Evolutionary conservation across 139 green algal genomes (phyloP).

Genomic region (Haematococcus sp.): DNA sequence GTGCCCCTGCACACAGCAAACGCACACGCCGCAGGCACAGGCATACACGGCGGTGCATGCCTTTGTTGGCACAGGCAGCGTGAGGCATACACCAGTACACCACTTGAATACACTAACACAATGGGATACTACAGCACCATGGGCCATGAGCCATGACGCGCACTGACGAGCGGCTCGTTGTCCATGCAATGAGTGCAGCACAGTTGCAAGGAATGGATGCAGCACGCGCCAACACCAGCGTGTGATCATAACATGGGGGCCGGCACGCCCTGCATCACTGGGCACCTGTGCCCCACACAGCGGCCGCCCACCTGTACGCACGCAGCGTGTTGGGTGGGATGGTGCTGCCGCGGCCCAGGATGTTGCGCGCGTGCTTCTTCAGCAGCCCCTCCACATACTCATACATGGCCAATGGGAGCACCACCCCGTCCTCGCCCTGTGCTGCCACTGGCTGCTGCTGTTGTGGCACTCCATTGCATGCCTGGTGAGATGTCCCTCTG

Average conservation of each 20-base stretch:
- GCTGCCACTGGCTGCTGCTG: background rate
- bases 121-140: too few species aligned
- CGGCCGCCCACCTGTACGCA: slow-evolving; percentile 33
- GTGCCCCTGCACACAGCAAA: slow-evolving; percentile 3
- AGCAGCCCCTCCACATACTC: slow-evolving; percentile 32
- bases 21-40: background rate
- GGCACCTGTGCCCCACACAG: too few species aligned
- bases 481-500: too few species aligned
- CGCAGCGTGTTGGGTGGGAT: slow-evolving; percentile 27
- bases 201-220: too few species aligned
- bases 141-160: too few species aligned
- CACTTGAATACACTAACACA: too few species aligned
- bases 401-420: slow-evolving; percentile 37
- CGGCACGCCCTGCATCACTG: too few species aligned
- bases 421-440: slow-evolving; percentile 9
- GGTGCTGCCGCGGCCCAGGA: slow-evolving; percentile 26
- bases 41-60: background rate
- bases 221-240: too few species aligned
- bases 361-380: slow-evolving; percentile 11
- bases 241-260: too few species aligned
- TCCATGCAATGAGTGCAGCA: too few species aligned
- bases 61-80: background rate
- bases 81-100: too few species aligned
- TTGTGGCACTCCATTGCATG: background rate
- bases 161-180: too few species aligned